Evolutionary conservation across 2,329 filamentous ascomycete genomes (phyloP), one percentile per base, ranked within the genome.

Genomic region (Elsinoe australis): DNA sequence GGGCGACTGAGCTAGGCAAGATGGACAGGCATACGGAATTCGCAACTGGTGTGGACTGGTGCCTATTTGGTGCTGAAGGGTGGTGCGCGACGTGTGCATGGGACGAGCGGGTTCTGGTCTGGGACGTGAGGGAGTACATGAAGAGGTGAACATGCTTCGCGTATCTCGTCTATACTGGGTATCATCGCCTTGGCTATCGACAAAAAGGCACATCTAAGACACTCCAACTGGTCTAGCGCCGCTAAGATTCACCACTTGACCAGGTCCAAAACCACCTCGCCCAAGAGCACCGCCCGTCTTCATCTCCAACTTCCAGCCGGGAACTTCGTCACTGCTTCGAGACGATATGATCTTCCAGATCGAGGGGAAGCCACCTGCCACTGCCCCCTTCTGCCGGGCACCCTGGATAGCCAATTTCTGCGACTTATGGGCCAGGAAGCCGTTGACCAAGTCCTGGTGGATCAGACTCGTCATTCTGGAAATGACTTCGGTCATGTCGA

Each of bases 11-110:
- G 65, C 69, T 95, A 57, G 89, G 88, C 3, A 69, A 87, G 31
- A 95, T 98, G 89, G 88, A 86, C 50, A 71, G 80, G 14, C 92
- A 98, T 65, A 95, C 90, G 0, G 92, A 98, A 69, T 98, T 98
- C 59, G 88, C 85, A 7, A 95, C 88, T 3, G 92, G 92, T 5
- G 85, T 96, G 0, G 92, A 98, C 64, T 98, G 94, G 92, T 98
- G 92, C 67, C 67, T 98, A 35, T 98, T 98, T 65, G 92, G 92
- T 3, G 84, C 80, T 18, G 89, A 94, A 54, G 92, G 92, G 4
- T 98, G 92, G 92, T 89, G 89, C 56, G 89, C 92, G 2, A 94
- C 86, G 53, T 86, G 85, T 1, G 89, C 87, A 1, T 98, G 92
- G 92, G 92, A 98, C 60, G 88, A 95, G 69, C 77, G 81, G 57